These are phyloP conservation scores for Cichorium intybus DNA, from an alignment of 140 eudicot species.

Conservation along the genomic window DNA sequence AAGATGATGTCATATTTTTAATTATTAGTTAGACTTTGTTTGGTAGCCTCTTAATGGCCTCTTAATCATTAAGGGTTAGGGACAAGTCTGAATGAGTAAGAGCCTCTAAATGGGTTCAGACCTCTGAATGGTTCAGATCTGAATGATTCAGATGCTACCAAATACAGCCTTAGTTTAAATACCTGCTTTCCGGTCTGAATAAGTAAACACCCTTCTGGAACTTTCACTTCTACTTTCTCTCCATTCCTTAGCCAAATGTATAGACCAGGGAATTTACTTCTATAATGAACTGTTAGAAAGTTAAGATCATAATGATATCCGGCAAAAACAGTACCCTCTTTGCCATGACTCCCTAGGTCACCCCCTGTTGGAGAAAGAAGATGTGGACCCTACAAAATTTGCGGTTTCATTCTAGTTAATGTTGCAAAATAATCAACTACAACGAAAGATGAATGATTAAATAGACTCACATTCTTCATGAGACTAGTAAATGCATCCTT, in stretches of 20 bases:
- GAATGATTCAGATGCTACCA: no score
- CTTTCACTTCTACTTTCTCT: conserved; percentile 77
- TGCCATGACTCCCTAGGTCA: conserved; percentile 72
- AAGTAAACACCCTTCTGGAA: conserved; percentile 87
- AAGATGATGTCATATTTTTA: no score
- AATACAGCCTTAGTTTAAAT: no score
- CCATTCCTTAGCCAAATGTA: conserved; percentile 87
- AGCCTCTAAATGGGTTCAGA: no score
- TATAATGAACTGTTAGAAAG: conserved; percentile 85
- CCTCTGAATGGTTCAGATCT: no score
- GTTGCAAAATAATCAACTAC: no score
- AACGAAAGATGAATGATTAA: conserved; percentile 7
- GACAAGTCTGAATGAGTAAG: no score
- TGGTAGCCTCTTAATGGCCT: no score
- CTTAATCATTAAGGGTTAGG: no score
- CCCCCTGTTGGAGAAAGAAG: conserved; percentile 98
- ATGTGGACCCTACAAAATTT: conserved; percentile 78
- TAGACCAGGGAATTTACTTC: conserved; percentile 91
- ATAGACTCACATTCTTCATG: conserved; percentile 75
- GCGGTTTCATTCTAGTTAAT: neutral
- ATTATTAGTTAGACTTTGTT: no score
- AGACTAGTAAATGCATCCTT: conserved; percentile 90
- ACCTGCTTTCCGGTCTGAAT: conserved; percentile 98
- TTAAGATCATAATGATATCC: conserved; percentile 97
- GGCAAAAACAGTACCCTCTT: conserved; percentile 89